Evolutionary conservation across 2,329 filamentous ascomycete genomes (phyloP), one percentile per base, ranked within the genome.

Genomic region (Neofusicoccum kwambonambiense): DNA sequence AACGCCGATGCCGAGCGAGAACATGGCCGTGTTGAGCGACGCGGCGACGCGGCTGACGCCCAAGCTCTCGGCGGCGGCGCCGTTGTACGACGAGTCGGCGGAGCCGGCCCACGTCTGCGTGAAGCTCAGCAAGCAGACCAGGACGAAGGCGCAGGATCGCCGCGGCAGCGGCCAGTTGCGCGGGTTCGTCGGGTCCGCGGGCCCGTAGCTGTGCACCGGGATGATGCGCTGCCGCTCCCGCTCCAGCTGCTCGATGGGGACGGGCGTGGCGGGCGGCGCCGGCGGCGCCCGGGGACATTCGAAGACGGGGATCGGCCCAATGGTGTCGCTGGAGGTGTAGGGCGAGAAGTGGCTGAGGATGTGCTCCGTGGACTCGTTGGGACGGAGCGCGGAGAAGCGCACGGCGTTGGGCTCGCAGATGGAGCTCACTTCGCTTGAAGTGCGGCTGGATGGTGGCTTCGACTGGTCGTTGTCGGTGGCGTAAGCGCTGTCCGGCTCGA

Each of bases 71-170:
- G 62, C 62, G 11, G 62, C 62, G 1, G 35, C 44, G 5, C 17
- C 19, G n/a, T 35, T 41, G 42, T 56, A 49, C 17, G 51, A 49
- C 50, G 62, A 56, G 15, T 64, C 52, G 11, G 62, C 62, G 19
- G 39, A 41, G 31, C 62, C 62, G 8, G 62, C 51, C 62, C 62
- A 64, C 17, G 52, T 44, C 39, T 64, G 62, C n/a, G 62, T 49
- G 35, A 64, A 64, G 17, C 37, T 42, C 37, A 64, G 50, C 37
- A 44, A 45, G 17, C 35, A 9, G 17, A 64, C 44, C 4, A 64
- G 42, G 27, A 49, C 42, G n/a, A 64, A 50, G 34, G n/a, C 15
- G 39, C 41, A 39, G 27, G 19, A 47, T 4, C 62, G 51, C 12
- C 34, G 27, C 22, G 22, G 22, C 27, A 42, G 34, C n/a, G 62